These are phyloP conservation scores for Astragalus glycyphyllos DNA, from an alignment of 306 rosid species.

Conservation along the genomic window DNA sequence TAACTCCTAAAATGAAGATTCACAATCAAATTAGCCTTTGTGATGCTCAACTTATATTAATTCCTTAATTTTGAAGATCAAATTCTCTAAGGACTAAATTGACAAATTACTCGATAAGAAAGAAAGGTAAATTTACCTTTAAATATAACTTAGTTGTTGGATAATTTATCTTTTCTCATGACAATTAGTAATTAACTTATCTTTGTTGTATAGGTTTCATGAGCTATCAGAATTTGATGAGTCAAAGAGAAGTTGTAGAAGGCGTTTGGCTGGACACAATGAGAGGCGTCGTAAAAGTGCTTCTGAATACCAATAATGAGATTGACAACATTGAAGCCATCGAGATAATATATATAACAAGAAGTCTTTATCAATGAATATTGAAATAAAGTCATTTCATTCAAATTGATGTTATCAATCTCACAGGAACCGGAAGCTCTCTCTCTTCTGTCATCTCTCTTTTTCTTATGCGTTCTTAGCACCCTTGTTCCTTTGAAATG, in stretches of 20 bases:
- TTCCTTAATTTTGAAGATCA: no score
- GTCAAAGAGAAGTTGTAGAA: constrained; percentile 83
- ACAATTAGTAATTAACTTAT: background rate
- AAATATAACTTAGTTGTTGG: background rate
- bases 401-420: constrained; percentile 13
- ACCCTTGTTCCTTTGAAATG: background rate
- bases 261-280: constrained; percentile 94
- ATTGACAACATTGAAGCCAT: constrained; percentile 23
- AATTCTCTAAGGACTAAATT: no score
- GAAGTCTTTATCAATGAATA: background rate
- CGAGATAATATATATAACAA: background rate
- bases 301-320: constrained; percentile 51
- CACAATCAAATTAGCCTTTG: no score
- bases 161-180: background rate
- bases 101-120: no score
- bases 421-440: constrained; percentile 50
- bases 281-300: constrained; percentile 84
- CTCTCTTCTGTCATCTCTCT: constrained; percentile 77
- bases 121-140: no score
- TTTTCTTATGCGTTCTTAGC: background rate
- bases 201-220: constrained; percentile 68
- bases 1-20: no score
- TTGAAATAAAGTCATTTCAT: constrained; percentile 42
- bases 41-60: no score
- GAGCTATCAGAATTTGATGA: constrained; percentile 80